Conservation (phyloP, 345 rosid species). For the Gossypium arboreum region DNA sequence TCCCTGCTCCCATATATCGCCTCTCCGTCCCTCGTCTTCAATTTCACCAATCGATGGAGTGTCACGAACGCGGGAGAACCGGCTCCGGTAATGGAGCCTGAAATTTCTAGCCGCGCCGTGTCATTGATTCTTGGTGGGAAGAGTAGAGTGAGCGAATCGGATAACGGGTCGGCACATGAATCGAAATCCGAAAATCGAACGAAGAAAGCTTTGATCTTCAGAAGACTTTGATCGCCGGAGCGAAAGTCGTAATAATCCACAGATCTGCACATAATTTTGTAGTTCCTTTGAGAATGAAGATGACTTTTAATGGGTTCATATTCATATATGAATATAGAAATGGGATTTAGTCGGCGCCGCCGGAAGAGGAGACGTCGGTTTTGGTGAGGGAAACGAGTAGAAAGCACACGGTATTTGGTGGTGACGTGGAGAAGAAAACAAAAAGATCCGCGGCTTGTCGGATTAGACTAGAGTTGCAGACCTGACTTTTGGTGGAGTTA, state of each 20-base stretch:
- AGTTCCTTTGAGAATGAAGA: neutral
- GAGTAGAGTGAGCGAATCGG: slow-evolving; percentile 63
- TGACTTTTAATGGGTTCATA: neutral
- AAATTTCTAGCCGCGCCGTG: slow-evolving; percentile 39
- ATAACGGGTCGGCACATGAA: slow-evolving; percentile 18
- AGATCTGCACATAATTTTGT: slow-evolving; percentile 50
- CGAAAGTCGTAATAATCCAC: slow-evolving; percentile 35
- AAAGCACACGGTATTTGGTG: slow-evolving; percentile 6
- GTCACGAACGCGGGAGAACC: slow-evolving; percentile 55
- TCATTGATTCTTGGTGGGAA: slow-evolving; percentile 63
- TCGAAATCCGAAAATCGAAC: slow-evolving; percentile 42
- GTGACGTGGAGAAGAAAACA: slow-evolving; percentile 2
- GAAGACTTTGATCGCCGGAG: slow-evolving; percentile 18
- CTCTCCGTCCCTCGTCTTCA: slow-evolving; percentile 27
- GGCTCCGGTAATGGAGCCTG: slow-evolving; percentile 59
- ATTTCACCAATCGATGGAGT: slow-evolving; percentile 50
- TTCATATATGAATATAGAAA: neutral
- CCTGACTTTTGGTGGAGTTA: neutral
- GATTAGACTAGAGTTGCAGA: neutral
- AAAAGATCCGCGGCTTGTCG: neutral
- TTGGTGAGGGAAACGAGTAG: neutral
- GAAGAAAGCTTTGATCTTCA: slow-evolving; percentile 56
- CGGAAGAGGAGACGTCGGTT: neutral
- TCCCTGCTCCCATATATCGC: slow-evolving; percentile 60
- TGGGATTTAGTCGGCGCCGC: neutral